Base-by-base conservation (phyloP, 352 stramenopile genomes). In the Phytophthora multivora region DNA sequence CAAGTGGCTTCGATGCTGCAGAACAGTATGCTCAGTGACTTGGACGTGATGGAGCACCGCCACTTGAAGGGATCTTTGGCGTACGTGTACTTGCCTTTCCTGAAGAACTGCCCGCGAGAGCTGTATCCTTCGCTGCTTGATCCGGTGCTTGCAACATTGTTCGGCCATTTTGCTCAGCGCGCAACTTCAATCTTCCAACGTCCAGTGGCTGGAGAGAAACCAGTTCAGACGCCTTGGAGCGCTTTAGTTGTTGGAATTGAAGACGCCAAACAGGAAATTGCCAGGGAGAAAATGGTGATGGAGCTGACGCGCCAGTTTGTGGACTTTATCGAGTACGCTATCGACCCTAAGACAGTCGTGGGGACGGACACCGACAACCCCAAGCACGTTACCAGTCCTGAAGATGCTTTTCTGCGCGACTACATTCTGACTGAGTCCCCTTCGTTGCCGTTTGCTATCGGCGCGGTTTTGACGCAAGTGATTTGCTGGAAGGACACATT, bases 271-370 rank as follows among this genome's bases (percentile, higher is more conserved):
- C 78, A 80, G 47, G 82, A 89, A 42, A 77, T 91, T 46, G 78
- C 76, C 3, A 72, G 79, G 10, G 82, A 88, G 21, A 91, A 91
- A 46, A 88, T 93, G 66, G 61, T 90, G 4, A 75, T 89, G 69
- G 81, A 93, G 18, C 60, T 93, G 25, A 77, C 73, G 1, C 78
- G 84, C 10, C 73, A 93, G 59, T 43, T 89, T 16, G 73, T 89
- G 40, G 84, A 93, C 42, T 87, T 93, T 53, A 59, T 91, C 28
- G 84, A 93, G 56, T 79, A 71, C 18, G 73, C 80, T 0, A 78
- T 93, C 41, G 82, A 93, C 45, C 72, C 80, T 2, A 93, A 91
- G 59, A 90, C 80, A 1, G 82, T 93, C 10, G 79, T 93, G 1
- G 82, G 77, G 2, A 72, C 62, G 0, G 84, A 90, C 38, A 90